A percentile compares a stretch with the other conserved stretches of the same genome.
phyloP scores from a whole-genome alignment of 2,329 filamentous ascomycete genomes.

The Colletotrichum sp. region DNA sequence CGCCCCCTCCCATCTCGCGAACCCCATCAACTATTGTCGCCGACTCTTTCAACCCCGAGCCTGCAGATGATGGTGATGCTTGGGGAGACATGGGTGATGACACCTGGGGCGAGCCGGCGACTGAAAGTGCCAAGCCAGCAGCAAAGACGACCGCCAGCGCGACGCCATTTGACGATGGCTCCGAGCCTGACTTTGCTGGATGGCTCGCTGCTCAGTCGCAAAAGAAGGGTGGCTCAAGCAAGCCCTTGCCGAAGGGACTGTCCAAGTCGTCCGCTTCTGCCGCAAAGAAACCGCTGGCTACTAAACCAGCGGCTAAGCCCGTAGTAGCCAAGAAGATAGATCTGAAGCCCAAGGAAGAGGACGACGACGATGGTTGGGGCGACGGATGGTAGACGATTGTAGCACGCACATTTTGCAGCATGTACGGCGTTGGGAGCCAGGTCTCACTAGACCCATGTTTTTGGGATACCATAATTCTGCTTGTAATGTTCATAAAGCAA shows the following conservation, averaged over 20 bases:
- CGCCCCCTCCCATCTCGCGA: constrained; percentile 49
- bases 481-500: constrained; percentile 7
- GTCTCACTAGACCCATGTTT: background rate
- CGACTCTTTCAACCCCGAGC: constrained; percentile 59
- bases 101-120: constrained; percentile 45
- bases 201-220: constrained; percentile 89
- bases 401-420: background rate
- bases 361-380: constrained; percentile 69
- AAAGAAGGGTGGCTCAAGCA: constrained; percentile 67
- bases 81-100: constrained; percentile 74
- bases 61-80: constrained; percentile 69
- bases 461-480: constrained; percentile 13
- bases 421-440: constrained; percentile 15
- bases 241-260: constrained; percentile 83
- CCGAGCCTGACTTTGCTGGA: constrained; percentile 93
- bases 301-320: constrained; percentile 44
- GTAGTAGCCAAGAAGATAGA: constrained; percentile 70
- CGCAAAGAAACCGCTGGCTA: constrained; percentile 45
- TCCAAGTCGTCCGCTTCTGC: constrained; percentile 57
- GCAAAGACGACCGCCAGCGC: constrained; percentile 35
- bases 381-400: constrained; percentile 60
- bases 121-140: constrained; percentile 21
- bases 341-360: constrained; percentile 67
- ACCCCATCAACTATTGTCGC: constrained; percentile 53
- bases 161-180: constrained; percentile 77